These are phyloP conservation scores for Podospora didyma DNA, from an alignment of 495 filamentous ascomycete genomes.

Conservation along the genomic window DNA sequence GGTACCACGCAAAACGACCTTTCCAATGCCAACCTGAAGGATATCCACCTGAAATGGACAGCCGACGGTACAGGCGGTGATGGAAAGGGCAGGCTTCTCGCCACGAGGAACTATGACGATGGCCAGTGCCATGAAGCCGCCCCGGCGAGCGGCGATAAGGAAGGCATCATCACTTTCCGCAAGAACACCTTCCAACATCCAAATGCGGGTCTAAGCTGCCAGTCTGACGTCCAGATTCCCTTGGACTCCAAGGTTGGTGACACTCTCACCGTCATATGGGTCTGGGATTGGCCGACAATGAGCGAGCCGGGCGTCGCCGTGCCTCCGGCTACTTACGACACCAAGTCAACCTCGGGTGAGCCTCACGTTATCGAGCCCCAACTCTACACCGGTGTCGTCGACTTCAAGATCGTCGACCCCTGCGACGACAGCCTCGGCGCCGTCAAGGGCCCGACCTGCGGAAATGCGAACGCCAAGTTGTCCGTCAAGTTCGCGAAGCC, in stretches of 20 bases:
- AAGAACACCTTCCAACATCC: slow-evolving; percentile 41
- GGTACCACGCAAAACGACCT: slow-evolving; percentile 60
- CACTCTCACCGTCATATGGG: slow-evolving; percentile 79
- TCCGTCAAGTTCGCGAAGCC: slow-evolving; percentile 26
- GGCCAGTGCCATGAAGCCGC: slow-evolving; percentile 74
- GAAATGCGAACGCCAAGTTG: slow-evolving; percentile 10
- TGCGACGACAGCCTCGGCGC: slow-evolving; percentile 28
- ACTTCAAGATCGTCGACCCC: slow-evolving; percentile 56
- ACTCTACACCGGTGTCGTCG: slow-evolving; percentile 79
- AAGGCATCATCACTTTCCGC: slow-evolving; percentile 51
- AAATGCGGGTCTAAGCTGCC: slow-evolving; percentile 60
- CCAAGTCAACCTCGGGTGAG: slow-evolving; percentile 36
- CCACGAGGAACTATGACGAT: slow-evolving; percentile 75
- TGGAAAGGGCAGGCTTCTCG: slow-evolving; percentile 65
- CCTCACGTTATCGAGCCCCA: slow-evolving; percentile 51
- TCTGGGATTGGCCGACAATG: slow-evolving; percentile 79
- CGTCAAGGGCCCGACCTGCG: slow-evolving; percentile 22
- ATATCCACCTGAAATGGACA: slow-evolving; percentile 72
- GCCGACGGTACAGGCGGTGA: slow-evolving; percentile 73
- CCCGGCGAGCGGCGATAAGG: slow-evolving; percentile 16
- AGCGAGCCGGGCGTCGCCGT: slow-evolving; percentile 23
- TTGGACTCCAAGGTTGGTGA: slow-evolving; percentile 43
- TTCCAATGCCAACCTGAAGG: slow-evolving; percentile 55
- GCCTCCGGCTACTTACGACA: slow-evolving; percentile 21
- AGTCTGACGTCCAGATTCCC: slow-evolving; percentile 71